These are phyloP conservation scores for Lavandula angustifolia DNA, from an alignment of 257 asterid genomes.

Conservation along the genomic window DNA sequence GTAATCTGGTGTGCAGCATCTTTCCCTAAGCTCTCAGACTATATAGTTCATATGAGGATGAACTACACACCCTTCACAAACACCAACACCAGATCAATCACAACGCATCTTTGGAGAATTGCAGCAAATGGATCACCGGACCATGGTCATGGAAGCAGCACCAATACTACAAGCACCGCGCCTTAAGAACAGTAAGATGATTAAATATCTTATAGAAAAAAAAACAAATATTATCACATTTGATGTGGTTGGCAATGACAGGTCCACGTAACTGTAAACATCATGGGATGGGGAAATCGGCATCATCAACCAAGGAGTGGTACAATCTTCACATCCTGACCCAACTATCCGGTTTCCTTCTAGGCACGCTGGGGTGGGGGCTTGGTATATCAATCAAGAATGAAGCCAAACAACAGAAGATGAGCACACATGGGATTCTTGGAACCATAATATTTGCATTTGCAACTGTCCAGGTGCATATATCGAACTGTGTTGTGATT, in stretches of 20 bases:
- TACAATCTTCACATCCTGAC: conserved; percentile 40
- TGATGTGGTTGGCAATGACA: conserved; percentile 3
- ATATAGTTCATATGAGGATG: conserved; percentile 3
- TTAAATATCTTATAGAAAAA: background rate
- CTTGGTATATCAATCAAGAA: conserved; percentile 39
- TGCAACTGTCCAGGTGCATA: conserved; percentile 40
- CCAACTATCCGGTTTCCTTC: conserved; percentile 40
- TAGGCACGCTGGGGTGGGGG: conserved; percentile 60
- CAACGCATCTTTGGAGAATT: conserved; percentile 21
- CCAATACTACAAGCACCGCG: conserved; percentile 25
- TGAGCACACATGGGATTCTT: conserved; percentile 48
- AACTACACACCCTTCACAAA: background rate
- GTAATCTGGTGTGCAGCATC: conserved; percentile 28
- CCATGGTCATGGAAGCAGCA: conserved; percentile 28
- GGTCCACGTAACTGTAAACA: conserved; percentile 47
- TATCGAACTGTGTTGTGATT: too few species aligned
- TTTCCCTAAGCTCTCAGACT: conserved; percentile 19
- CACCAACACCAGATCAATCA: background rate
- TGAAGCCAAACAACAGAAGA: conserved; percentile 24
- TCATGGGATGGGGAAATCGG: conserved; percentile 55
- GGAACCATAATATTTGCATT: conserved; percentile 45
- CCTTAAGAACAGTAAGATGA: conserved; percentile 40
- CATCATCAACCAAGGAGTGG: conserved; percentile 37
- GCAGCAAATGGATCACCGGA: conserved; percentile 9
- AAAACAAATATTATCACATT: background rate